These are phyloP conservation scores for Lojkania enalia DNA, from an alignment of 2,329 filamentous ascomycete species.

Conservation along the genomic window DNA sequence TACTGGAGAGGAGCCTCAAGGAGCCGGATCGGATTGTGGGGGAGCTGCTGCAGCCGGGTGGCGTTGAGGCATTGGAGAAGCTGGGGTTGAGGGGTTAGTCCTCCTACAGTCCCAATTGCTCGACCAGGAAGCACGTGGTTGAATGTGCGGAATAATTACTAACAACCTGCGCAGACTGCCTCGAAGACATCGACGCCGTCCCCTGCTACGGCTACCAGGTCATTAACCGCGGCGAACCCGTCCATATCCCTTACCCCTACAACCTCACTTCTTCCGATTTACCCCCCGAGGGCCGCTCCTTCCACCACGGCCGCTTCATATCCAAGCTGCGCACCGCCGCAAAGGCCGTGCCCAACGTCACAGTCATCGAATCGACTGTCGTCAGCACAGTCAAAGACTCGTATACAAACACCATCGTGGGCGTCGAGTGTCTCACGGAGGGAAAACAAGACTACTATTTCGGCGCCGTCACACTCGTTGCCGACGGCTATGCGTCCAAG, in stretches of 20 bases:
- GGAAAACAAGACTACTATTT: slow-evolving; percentile 75
- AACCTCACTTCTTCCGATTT: slow-evolving; percentile 48
- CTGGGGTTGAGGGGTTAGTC: slow-evolving; percentile 66
- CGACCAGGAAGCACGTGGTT: neutral
- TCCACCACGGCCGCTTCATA: slow-evolving; percentile 96
- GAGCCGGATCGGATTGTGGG: slow-evolving; percentile 96
- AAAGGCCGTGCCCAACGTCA: slow-evolving; percentile 76
- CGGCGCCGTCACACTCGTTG: slow-evolving; percentile 81
- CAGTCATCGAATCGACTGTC: slow-evolving; percentile 52
- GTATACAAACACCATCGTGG: slow-evolving; percentile 72
- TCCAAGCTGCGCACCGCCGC: slow-evolving; percentile 77
- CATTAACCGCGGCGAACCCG: slow-evolving; percentile 74
- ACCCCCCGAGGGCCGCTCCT: slow-evolving; percentile 71
- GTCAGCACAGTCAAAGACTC: slow-evolving; percentile 73
- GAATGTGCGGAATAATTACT: neutral
- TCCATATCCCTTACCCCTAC: slow-evolving; percentile 77
- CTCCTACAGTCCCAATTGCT: neutral
- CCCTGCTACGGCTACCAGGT: slow-evolving; percentile 85
- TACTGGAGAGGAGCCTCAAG: slow-evolving; percentile 86
- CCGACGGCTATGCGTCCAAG: slow-evolving; percentile 89
- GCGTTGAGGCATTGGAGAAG: slow-evolving; percentile 74
- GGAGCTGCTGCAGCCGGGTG: slow-evolving; percentile 91
- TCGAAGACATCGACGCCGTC: slow-evolving; percentile 87
- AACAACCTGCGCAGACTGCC: slow-evolving; percentile 59
- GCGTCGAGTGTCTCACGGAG: slow-evolving; percentile 75